phyloP scores from a whole-genome alignment of 352 stramenopile species.

The Pythium guiyangense region DNA sequence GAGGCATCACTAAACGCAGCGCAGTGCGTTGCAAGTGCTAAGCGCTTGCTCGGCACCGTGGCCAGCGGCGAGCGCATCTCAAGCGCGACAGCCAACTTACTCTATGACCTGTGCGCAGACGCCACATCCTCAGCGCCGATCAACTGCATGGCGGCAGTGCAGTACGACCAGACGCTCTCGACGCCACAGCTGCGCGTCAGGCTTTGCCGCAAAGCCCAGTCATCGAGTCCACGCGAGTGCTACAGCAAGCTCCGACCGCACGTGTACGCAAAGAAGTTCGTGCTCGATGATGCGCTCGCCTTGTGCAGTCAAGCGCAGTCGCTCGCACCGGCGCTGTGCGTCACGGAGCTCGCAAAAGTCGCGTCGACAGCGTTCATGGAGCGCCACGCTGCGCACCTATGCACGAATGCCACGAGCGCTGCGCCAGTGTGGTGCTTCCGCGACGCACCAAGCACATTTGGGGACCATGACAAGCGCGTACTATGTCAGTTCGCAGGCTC shows the following conservation, averaged over 20 bases:
- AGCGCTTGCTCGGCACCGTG: slow-evolving; percentile 3
- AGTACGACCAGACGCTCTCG: slow-evolving; percentile 23
- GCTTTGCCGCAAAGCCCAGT: slow-evolving; percentile 23
- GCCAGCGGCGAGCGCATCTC: neutral
- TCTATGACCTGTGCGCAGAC: slow-evolving; percentile 26
- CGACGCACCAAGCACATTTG: slow-evolving; percentile 24
- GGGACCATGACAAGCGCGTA: slow-evolving; percentile 25
- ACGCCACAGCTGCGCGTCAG: slow-evolving; percentile 15
- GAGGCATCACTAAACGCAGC: neutral
- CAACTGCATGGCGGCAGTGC: slow-evolving; percentile 25
- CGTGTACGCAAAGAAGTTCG: slow-evolving; percentile 20
- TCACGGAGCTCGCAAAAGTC: slow-evolving; percentile 5
- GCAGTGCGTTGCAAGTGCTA: slow-evolving; percentile 8
- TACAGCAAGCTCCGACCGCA: slow-evolving; percentile 22
- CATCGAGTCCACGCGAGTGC: slow-evolving; percentile 20
- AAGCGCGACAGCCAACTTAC: neutral
- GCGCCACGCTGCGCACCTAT: slow-evolving; percentile 17
- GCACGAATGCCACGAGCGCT: slow-evolving; percentile 16
- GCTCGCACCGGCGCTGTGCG: slow-evolving; percentile 12
- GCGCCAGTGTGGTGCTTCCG: slow-evolving; percentile 36
- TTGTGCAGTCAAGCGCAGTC: slow-evolving; percentile 22
- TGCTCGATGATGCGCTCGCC: slow-evolving; percentile 16
- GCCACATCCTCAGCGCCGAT: slow-evolving; percentile 25
- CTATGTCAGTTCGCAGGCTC: slow-evolving; percentile 35
- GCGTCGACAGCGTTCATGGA: slow-evolving; percentile 3